Evolutionary conservation across 495 filamentous ascomycete species (phyloP), one percentile per base, ranked within the genome.

Genomic region (Neurospora sp.): DNA sequence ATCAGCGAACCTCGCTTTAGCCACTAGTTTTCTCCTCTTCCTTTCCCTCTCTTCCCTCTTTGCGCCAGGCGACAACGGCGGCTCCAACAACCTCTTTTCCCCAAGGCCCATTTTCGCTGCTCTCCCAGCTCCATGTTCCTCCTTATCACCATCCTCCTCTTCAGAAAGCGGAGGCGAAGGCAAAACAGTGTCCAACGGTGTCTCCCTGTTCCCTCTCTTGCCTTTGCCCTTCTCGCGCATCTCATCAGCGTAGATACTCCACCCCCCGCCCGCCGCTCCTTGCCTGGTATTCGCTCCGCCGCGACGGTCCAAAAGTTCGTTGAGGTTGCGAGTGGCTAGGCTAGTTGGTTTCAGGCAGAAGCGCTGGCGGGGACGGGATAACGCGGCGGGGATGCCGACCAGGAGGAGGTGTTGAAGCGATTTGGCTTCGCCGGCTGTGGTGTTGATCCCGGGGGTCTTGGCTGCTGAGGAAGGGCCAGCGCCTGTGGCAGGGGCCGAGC

Each of bases 361-460:
- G 20, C 92, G 84, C 72, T 90, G 84, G n/a, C 90, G 86, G 88
- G 78, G 90, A 4, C 89, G 83, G 2, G 91, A 93, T 31, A 97
- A 84, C 8, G 93, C 93, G 75, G 92, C 91, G 0, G 93, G 93
- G 4, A 97, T 87, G 1, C 91, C 90, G 70, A 92, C 89, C 10
- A 92, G 83, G 7, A 94, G 87, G 0, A 93, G 79, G n/a, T 88
- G 89, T 48, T 89, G 88, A 4, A 96, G 83, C 71, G 85, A 89
- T n/a, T 86, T 86, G 1, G 86, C 79, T 59, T 93, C 90, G 2
- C 85, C 87, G 39, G 46, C 66, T 16, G 23, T 12, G 20, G 71
- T 46, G 39, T 35, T 54, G 9, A 59, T 20, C 12, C 54, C 54
- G 2, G 23, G 12, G 35, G 70, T 39, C 27, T 39, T 54, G 14